Evolutionary conservation across 495 filamentous ascomycete genomes (phyloP), one percentile per base, ranked within the genome.

Genomic region (Evansstolkia leycettana): DNA sequence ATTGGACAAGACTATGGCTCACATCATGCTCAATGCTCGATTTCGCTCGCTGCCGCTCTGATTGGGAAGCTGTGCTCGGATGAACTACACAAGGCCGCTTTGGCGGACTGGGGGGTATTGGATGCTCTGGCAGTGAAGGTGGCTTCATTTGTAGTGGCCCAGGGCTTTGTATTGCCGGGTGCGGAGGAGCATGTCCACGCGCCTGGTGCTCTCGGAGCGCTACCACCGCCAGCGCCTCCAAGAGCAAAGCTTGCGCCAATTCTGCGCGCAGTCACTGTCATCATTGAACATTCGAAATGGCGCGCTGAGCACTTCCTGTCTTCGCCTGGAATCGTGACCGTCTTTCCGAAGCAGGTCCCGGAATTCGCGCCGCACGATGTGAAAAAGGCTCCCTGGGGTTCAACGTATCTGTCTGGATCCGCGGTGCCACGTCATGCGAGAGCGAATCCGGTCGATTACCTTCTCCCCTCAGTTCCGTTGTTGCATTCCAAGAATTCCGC

Each of bases 61-160:
- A 77, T 95, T 40, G 65, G 69, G 10, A 75, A 75, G 47, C 57
- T 84, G 28, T 87, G 80, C 50, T 69, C 54, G 9, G 73, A 77
- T 36, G 77, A 84, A 42, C 53, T 55, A 1, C 80, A 92, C 36
- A 83, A 82, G 51, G 70, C 71, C 23, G 48, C 67, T 11, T 51
- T 95, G 36, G 73, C 80, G n/a, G 73, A 74, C 26, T 65, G 62
- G 10, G 80, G 84, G 13, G 69, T 93, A 7, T 63, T 96, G 33
- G 84, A 94, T 52, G 75, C 78, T 10, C 67, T 98, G 19, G 84
- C 84, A 8, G 67, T 78, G 9, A 78, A 77, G 40, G 54, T 95
- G 38, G 83, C 84, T 12, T 73, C 77, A 11, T 83, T 88, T 47
- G 71, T 80, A 24, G 72, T 80, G 7, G 58, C 68, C 1, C 66